phyloP scores from a whole-genome alignment of 768 basidiomycete genomes.

The Lentinula sp. region DNA sequence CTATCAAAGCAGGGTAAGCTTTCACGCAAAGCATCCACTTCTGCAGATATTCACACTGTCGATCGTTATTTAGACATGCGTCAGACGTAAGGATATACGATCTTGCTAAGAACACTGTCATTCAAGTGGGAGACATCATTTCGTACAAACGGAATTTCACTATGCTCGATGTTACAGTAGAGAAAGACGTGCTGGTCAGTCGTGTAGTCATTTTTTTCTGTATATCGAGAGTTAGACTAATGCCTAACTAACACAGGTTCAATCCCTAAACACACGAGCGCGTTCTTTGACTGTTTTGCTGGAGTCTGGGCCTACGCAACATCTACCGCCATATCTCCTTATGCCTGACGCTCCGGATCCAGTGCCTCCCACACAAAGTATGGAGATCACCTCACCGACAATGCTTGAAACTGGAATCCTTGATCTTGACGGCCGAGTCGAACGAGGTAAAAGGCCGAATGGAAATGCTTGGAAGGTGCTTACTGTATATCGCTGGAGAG shows the following conservation, averaged over 20 bases:
- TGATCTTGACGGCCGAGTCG: constrained; percentile 45
- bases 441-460: constrained; percentile 33
- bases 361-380: constrained; percentile 21
- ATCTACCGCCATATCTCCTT: constrained; percentile 33
- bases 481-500: constrained; percentile 48
- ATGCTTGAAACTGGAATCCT: constrained; percentile 48
- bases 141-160: constrained; percentile 47
- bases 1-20: constrained; percentile 27
- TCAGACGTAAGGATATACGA: constrained; percentile 38
- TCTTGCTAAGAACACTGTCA: constrained; percentile 36
- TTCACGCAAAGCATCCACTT: not conserved
- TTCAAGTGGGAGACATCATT: constrained; percentile 50
- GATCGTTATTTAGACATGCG: constrained; percentile 23
- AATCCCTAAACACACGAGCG: constrained; percentile 35
- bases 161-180: constrained; percentile 29
- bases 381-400: constrained; percentile 35
- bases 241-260: constrained; percentile 28
- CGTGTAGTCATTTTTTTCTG: not conserved
- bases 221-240: not conserved
- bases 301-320: constrained; percentile 25
- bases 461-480: constrained; percentile 56
- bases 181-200: constrained; percentile 51
- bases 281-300: constrained; percentile 37
- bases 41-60: not conserved
- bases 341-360: constrained; percentile 21